A percentile compares a stretch with the other conserved stretches of the same genome.
These are phyloP conservation scores for Eimeria acervulina DNA, from an alignment of 169 alveolate genomes.

Conservation along the genomic window DNA sequence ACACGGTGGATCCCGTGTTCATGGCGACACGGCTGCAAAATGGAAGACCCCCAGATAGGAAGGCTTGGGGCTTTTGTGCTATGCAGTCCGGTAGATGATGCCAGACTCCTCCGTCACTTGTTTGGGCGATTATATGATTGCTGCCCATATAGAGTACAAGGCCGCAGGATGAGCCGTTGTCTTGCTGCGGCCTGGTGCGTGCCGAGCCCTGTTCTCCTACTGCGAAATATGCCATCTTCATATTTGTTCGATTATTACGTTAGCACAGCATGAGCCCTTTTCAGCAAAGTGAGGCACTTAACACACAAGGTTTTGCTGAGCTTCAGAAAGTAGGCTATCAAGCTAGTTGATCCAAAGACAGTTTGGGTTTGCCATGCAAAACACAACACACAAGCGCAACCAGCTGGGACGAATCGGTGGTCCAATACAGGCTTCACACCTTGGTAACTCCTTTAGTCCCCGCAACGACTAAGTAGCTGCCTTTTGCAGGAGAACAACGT, in stretches of 20 bases:
- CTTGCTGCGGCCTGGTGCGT: too few species aligned
- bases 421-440: not conserved
- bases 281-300: not conserved
- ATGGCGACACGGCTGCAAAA: not conserved
- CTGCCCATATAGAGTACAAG: not conserved
- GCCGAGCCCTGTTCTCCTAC: not conserved
- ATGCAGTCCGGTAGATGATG: not conserved
- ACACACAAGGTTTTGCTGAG: not conserved
- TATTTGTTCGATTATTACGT: not conserved
- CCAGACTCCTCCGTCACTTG: not conserved
- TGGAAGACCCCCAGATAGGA: not conserved
- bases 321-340: not conserved
- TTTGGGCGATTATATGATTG: too few species aligned
- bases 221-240: not conserved
- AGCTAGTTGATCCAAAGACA: not conserved
- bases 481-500: not conserved
- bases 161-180: not conserved
- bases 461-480: not conserved
- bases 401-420: not conserved
- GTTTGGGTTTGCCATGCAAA: not conserved
- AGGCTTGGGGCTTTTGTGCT: not conserved
- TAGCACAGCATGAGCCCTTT: not conserved
- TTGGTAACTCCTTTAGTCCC: not conserved
- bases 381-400: not conserved
- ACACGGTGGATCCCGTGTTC: too few species aligned